A percentile compares a stretch with the other conserved stretches of the same genome.
Conservation (phyloP, 331 rosid species). For the Telfairia occidentalis region DNA sequence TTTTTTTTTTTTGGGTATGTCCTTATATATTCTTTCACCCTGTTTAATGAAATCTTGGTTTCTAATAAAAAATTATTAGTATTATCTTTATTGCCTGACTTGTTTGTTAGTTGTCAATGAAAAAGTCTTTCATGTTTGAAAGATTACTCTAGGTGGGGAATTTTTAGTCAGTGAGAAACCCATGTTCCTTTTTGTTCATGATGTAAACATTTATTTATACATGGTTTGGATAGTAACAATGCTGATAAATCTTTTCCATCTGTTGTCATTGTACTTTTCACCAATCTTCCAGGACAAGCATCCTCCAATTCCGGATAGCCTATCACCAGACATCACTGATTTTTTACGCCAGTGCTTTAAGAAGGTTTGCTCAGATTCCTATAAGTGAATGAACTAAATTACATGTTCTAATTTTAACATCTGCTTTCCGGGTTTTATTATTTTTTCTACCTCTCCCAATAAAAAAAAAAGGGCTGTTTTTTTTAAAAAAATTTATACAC, state of each 20-base stretch:
- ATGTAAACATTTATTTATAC: background rate
- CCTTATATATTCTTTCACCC: background rate
- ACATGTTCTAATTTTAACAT: background rate
- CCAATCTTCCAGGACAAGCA: slow-evolving; percentile 66
- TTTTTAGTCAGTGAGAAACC: background rate
- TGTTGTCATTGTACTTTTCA: background rate
- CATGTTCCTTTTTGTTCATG: background rate
- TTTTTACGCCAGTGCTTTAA: slow-evolving; percentile 93
- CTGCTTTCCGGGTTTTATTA: background rate
- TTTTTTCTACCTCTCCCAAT: background rate
- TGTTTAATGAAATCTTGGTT: background rate
- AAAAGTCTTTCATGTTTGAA: background rate
- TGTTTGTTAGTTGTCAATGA: background rate
- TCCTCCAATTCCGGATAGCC: slow-evolving; percentile 97
- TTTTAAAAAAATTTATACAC: background rate
- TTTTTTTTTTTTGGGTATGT: too few relatives aligned
- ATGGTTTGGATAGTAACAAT: background rate
- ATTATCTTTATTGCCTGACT: background rate
- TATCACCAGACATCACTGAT: slow-evolving; percentile 89
- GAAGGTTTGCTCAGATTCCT: slow-evolving; percentile 52
- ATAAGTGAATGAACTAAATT: background rate
- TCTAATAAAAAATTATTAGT: background rate
- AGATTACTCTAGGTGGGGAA: background rate
- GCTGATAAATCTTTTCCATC: background rate
- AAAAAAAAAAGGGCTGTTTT: background rate